Base-by-base conservation (phyloP, 768 basidiomycete species). In the Kwoniella dejecticola region DNA sequence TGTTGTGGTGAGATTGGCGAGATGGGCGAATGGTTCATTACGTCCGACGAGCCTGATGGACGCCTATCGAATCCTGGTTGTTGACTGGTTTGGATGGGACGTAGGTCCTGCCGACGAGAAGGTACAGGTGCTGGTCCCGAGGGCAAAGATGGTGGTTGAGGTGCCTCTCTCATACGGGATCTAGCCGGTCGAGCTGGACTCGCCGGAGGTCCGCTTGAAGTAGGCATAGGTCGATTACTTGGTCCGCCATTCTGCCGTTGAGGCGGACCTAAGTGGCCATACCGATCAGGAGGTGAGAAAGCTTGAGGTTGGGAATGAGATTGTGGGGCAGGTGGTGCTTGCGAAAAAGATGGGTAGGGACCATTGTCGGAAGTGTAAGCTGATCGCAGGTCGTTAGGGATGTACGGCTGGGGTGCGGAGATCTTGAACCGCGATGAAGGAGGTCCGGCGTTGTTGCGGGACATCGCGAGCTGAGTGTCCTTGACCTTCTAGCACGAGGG, bases 131-230 rank as follows among this genome's bases (percentile, higher is more conserved):
- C 58, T 29, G 26, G 41, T 36, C 27, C 27, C 4, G 47, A 19
- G 30, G 57, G 45, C 21, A 45, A 12, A 11, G 60, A 48, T 11
- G 58, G 58, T n/a, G 57, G 60, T 49, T 60, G 49, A 48, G 67
- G 53, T 23, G 58, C 59, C 15, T 73, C 71, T 33, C 71, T 65
- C 64, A 68, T 60, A 8, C 62, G 36, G 15, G 71, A 73, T 19
- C 71, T 58, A 21, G 63, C 69, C 4, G 71, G 71, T 24, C 71
- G 60, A 27, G 66, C 64, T 26, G 71, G 71, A 64, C 71, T 69
- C 15, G 54, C 59, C n/a, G 69, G 57, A 15, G 48, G 30, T 23
- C 12, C 44, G 2, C 30, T 27, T 15, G 38, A 17, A 15, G 27
- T 7, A 47, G 45, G 41, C 15, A n/a, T 38, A 45, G 56, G 47